Evolutionary conservation across 129 eudicot genomes (phyloP).

Genomic region (Chrysanthemum seticuspe): DNA sequence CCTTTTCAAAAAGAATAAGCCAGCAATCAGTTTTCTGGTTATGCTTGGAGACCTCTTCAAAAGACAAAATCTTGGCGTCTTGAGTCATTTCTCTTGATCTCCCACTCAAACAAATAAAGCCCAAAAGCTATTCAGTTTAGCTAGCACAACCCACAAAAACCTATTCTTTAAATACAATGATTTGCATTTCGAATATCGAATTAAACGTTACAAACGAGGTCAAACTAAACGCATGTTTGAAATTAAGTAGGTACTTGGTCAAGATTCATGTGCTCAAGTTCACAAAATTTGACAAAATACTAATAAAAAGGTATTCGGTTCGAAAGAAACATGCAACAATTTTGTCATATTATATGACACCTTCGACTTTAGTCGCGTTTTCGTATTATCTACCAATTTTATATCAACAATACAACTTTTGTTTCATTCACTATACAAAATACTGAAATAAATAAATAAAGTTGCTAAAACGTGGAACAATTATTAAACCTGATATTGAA

Average conservation of each 20-base stretch:
- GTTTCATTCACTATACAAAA: too few species aligned
- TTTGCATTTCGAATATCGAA: background rate
- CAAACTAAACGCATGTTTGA: too few species aligned
- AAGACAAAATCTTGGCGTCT: constrained; percentile 33
- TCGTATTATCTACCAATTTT: too few species aligned
- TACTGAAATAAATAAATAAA: too few species aligned
- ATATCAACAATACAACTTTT: too few species aligned
- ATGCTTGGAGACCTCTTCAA: constrained; percentile 59
- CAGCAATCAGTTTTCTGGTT: constrained; percentile 60
- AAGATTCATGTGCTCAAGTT: background rate
- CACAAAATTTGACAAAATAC: too few species aligned
- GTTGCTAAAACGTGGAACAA: too few species aligned
- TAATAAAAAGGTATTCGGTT: too few species aligned
- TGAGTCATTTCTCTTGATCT: constrained; percentile 35
- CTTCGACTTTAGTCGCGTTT: too few species aligned
- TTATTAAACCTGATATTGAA: too few species aligned
- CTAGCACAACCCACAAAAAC: background rate
- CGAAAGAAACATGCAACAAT: too few species aligned
- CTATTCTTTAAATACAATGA: background rate
- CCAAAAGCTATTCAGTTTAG: background rate
- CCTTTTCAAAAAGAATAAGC: constrained; percentile 71
- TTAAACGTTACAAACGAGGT: constrained; percentile 21
- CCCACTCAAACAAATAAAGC: constrained; percentile 1
- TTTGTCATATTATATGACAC: too few species aligned
- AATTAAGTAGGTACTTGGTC: background rate